Evolutionary conservation across 177 flowering plant species (phyloP).

Genomic region (Vitis hybrid): DNA sequence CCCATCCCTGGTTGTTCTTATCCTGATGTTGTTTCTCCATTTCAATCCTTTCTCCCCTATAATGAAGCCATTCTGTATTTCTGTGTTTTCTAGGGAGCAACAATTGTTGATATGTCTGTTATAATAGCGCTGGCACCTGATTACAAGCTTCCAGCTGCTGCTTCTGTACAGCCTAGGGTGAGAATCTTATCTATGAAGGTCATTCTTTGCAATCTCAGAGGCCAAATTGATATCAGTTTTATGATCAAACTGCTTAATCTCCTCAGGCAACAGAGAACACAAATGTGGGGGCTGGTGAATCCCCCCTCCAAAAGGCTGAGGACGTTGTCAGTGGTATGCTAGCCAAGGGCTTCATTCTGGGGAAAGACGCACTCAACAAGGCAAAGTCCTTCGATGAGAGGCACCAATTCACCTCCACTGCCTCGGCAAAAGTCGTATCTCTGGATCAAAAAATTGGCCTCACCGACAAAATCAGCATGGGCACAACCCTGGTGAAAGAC

Average conservation of each 20-base stretch:
- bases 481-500: conserved; percentile 53
- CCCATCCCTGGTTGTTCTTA: not conserved
- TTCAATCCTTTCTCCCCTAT: not conserved
- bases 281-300: conserved; percentile 19
- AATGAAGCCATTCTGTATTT: not conserved
- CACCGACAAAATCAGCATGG: conserved; percentile 49
- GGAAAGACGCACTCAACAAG: conserved; percentile 57
- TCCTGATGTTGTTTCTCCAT: not conserved
- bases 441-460: conserved; percentile 63
- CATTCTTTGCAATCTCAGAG: not conserved
- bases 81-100: conserved; percentile 47
- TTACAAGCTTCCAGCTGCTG: conserved; percentile 41
- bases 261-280: conserved; percentile 27
- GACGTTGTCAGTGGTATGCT: conserved; percentile 66
- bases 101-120: conserved; percentile 58
- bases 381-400: conserved; percentile 67
- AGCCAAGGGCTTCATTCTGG: conserved; percentile 59
- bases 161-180: conserved; percentile 21
- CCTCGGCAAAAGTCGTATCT: conserved; percentile 54
- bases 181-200: conserved; percentile 4
- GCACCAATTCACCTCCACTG: conserved; percentile 54
- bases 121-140: conserved; percentile 44
- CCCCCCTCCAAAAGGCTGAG: conserved; percentile 55
- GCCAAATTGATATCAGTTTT: not conserved
- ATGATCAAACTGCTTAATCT: conserved; percentile 2